Evolutionary conservation across 2,329 filamentous ascomycete genomes (phyloP), one percentile per base, ranked within the genome.

Genomic region (Moelleriella libera): DNA sequence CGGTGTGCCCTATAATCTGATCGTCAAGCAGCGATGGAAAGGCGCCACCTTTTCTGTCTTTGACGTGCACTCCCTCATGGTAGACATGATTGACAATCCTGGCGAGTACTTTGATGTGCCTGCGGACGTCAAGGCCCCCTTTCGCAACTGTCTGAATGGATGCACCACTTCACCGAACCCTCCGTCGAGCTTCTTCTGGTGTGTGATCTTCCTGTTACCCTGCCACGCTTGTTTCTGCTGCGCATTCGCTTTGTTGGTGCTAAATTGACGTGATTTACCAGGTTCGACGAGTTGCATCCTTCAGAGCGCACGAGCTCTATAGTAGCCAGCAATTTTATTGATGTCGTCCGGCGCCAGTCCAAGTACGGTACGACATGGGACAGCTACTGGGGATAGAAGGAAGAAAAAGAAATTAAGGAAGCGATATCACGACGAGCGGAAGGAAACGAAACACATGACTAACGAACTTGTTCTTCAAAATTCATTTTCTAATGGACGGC

Each of bases 271-370:
- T 4, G 21, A 21, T 12, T n/a, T 14, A 6, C 40, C 28, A 68
- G 65, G 65, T 74, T 72, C 55, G 84, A 90, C 62, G 75, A 80
- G 58, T 60, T 89, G 58, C 85, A 90, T 65, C 83, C 83, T 0
- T 80, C 78, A 31, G 72, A 80, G 62, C 75, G 77, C 62, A 74
- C 80, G 62, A 61, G 63, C 40, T 57, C 66, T 48, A 59, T 69
- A 37, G 60, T 71, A 44, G 67, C 61, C 6, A 48, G 62, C 14
- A 58, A 68, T 47, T 72, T 74, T 47, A 55, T 69, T 30, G 62
- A 67, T 5, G 62, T 66, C 11, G 57, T 69, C 4, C 50, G 56
- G 0, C 66, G 67, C 8, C 62, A 57, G n/a, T 70, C 67, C 28
- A 61, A 60, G 42, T 71, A 68, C 41, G 68, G 34, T 12, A 37